Evolutionary conservation across 2,329 filamentous ascomycete genomes (phyloP), one percentile per base, ranked within the genome.

Genomic region (Fusarium compactum): DNA sequence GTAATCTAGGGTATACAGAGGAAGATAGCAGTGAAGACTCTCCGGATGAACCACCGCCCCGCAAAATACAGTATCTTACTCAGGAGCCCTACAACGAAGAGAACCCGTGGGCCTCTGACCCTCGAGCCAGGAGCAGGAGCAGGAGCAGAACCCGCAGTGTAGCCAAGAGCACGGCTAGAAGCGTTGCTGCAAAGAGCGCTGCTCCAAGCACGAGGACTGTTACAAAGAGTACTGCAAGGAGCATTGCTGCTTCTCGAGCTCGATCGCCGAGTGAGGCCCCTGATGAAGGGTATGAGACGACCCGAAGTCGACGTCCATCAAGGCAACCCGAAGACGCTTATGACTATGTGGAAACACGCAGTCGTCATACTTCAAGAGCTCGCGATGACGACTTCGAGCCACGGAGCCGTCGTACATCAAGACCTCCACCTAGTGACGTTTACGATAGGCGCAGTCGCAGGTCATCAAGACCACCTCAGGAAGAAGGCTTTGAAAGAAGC

Each of bases 381-480:
- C 46, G 51, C 3, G 68, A 69, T 16, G 68, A 71, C 30, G 59
- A 59, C 15, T 65, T 58, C 41, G 69, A 71, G 11, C 50, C 69
- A 73, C 24, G 70, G 22, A 72, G 62, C 40, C 65, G 69, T 24
- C 69, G 66, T 20, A 44, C 69, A 12, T 72, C 70, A 16, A 61
- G 70, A 29, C 56, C 58, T 47, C 59, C 68, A 8, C 65, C 41
- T 16, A 66, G 65, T n/a, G 72, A 75, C n/a, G 66, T 76, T 4
- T 77, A 78, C 53, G 84, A 85, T n/a, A 51, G 55, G 22, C 78
- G 82, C 8, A 83, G 82, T 61, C 82, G 82, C 16, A 78, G 80
- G 38, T 79, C 80, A 2, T 80, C 80, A 14, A 80, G 81, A 18
- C 79, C 80, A 43, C 80, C 50, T 16, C 50, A 22, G 12, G 68